These are phyloP conservation scores for Zygnema circumcarinatum DNA, from an alignment of 139 green algal genomes.

Conservation along the genomic window DNA sequence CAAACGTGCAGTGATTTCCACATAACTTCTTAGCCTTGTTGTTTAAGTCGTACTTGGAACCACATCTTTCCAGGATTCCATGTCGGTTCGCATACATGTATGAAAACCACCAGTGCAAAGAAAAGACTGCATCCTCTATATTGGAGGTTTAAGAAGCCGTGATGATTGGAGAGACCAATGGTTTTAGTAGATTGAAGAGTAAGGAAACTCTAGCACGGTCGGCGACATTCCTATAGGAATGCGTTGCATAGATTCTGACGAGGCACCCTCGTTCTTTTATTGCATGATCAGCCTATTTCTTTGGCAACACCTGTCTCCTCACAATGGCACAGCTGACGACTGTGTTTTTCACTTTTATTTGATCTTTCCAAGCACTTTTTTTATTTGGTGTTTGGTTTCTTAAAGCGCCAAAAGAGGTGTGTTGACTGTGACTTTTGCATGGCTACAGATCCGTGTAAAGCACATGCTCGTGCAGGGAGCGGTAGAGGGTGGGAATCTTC, in stretches of 20 bases:
- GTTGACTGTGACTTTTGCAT: slow-evolving; percentile 8
- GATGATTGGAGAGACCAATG: neutral
- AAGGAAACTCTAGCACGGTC: neutral
- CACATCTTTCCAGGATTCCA: neutral
- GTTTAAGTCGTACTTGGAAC: neutral
- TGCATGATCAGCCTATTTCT: too few species aligned
- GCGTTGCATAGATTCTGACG: neutral
- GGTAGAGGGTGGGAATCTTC: slow-evolving; percentile 13
- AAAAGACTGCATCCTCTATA: too few species aligned
- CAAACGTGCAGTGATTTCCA: too few species aligned
- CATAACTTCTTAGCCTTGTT: too few species aligned
- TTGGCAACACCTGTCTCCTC: too few species aligned
- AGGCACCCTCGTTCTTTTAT: too few species aligned
- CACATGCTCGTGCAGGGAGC: slow-evolving; percentile 52
- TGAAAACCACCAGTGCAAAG: neutral
- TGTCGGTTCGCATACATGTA: neutral
- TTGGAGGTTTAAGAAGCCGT: too few species aligned
- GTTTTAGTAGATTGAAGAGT: too few species aligned
- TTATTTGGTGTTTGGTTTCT: neutral
- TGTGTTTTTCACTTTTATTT: too few species aligned
- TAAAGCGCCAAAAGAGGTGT: too few species aligned
- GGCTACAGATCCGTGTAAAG: slow-evolving; percentile 56
- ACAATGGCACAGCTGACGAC: too few species aligned
- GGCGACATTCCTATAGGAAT: neutral
- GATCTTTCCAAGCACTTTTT: neutral